phyloP scores from a whole-genome alignment of 129 eudicot genomes.

The Artemisia annua region DNA sequence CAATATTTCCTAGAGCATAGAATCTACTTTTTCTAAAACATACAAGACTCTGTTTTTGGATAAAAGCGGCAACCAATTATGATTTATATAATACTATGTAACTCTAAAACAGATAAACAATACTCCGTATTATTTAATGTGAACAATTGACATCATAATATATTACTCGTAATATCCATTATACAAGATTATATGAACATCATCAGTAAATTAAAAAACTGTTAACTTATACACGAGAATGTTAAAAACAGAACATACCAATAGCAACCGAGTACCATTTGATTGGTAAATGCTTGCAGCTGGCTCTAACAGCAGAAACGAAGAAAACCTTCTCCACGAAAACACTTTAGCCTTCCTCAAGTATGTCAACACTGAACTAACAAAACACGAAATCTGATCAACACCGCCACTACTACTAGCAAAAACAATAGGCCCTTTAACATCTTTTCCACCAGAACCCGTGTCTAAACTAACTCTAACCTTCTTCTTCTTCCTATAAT shows the following conservation, averaged over 20 bases:
- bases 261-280: conserved; percentile 40
- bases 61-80: neutral
- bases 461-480: conserved; percentile 8
- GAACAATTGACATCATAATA: conserved; percentile 5
- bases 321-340: conserved; percentile 37
- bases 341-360: conserved; percentile 33
- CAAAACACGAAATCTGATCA: conserved; percentile 35
- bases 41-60: neutral
- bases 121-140: neutral
- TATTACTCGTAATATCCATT: too few species aligned
- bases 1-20: neutral
- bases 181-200: conserved; percentile 12
- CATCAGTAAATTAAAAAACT: neutral
- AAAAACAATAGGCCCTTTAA: conserved; percentile 25
- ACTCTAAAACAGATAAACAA: neutral
- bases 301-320: conserved; percentile 42
- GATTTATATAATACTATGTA: neutral
- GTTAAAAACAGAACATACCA: conserved; percentile 35
- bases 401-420: conserved; percentile 11
- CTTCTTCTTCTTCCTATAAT: conserved; percentile 31
- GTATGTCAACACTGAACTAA: conserved; percentile 47
- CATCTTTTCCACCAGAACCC: conserved; percentile 21
- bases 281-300: conserved; percentile 34
- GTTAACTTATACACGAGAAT: neutral
- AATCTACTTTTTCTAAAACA: neutral